phyloP scores from a whole-genome alignment of 78 protist species.

The Fonticula alba region DNA sequence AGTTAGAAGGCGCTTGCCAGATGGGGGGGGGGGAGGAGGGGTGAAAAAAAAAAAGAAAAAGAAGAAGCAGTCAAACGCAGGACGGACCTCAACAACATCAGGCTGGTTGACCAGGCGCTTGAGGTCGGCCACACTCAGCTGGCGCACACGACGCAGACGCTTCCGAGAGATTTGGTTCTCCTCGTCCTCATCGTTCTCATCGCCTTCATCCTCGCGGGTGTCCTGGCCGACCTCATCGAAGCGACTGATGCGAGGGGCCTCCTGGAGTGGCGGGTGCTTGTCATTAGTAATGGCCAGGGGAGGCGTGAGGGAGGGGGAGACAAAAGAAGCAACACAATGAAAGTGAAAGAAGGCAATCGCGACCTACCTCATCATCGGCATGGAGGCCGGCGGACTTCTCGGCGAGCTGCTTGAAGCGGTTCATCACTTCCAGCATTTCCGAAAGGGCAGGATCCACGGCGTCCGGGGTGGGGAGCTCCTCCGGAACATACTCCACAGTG shows the following conservation, averaged over 20 bases:
- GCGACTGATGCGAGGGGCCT: too few species aligned
- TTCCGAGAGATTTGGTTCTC: conserved; percentile 24
- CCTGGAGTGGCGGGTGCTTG: background rate
- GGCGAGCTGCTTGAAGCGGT: background rate
- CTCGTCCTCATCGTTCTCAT: background rate
- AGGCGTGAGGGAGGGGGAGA: conserved; percentile 1
- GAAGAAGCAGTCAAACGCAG: background rate
- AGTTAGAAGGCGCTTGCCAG: background rate
- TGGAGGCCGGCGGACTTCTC: background rate
- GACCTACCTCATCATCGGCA: background rate
- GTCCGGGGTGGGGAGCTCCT: background rate
- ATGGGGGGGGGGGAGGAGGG: too few species aligned
- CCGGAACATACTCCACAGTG: background rate
- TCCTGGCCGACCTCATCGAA: conserved; percentile 4
- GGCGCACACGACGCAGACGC: conserved; percentile 28
- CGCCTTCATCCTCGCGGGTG: background rate
- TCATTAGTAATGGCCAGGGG: background rate
- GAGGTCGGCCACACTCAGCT: conserved; percentile 60
- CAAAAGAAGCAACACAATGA: background rate
- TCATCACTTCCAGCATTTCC: background rate
- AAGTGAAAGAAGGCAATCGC: background rate
- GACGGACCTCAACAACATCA: conserved; percentile 40
- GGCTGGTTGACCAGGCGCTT: conserved; percentile 70
- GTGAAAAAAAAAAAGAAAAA: too few species aligned
- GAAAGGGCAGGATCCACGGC: background rate